A percentile compares a stretch with the other conserved stretches of the same genome.
These are phyloP conservation scores for Phytophthora multivora DNA, from an alignment of 352 stramenopile genomes.

Conservation along the genomic window DNA sequence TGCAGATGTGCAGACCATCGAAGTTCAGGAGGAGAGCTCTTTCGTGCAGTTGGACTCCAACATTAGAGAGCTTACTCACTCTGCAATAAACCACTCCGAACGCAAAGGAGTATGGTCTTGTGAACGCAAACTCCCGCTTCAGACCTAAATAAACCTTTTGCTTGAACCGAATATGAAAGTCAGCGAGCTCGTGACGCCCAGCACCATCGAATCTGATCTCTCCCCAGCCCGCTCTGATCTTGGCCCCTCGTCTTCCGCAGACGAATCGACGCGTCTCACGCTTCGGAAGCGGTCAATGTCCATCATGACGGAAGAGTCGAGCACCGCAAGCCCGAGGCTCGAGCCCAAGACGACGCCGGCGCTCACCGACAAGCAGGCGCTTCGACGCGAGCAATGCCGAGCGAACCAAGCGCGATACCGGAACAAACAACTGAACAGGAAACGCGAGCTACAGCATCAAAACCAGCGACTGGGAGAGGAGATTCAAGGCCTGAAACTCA, in stretches of 20 bases:
- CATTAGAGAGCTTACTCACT: constrained; percentile 15
- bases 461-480: constrained; percentile 19
- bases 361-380: constrained; percentile 15
- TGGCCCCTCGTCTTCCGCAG: constrained; percentile 1
- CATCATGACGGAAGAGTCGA: constrained; percentile 13
- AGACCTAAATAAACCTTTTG: background rate
- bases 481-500: constrained; percentile 13
- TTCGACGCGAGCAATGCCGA: constrained; percentile 26
- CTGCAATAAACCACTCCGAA: background rate
- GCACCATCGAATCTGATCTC: constrained; percentile 13
- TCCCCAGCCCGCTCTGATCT: constrained; percentile 9
- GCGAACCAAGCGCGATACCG: constrained; percentile 30
- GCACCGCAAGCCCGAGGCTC: constrained; percentile 2
- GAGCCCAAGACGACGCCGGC: constrained; percentile 5
- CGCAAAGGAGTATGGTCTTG: background rate
- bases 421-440: constrained; percentile 17
- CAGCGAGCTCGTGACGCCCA: constrained; percentile 8
- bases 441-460: constrained; percentile 6
- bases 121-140: background rate
- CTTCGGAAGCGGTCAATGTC: constrained; percentile 10
- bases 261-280: constrained; percentile 14
- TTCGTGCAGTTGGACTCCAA: background rate
- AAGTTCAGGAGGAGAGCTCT: background rate
- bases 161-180: constrained; percentile 11
- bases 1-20: constrained; percentile 7